Evolutionary conservation across 768 basidiomycete species (phyloP), one percentile per base, ranked within the genome.

Genomic region (Lactarius sp.): DNA sequence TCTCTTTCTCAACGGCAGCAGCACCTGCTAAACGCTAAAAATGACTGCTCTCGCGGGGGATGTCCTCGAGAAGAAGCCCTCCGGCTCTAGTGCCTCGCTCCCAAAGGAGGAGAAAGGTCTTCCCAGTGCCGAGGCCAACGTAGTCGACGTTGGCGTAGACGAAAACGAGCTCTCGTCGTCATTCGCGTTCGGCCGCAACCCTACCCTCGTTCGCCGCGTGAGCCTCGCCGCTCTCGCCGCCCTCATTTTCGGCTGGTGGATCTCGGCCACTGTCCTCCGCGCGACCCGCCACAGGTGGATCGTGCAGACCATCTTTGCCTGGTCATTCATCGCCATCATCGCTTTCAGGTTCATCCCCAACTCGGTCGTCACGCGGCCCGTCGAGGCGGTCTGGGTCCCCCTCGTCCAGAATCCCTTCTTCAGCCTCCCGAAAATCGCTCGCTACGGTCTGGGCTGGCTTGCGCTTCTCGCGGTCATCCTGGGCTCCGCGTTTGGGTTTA

Each of bases 401-500:
- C 58, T 79, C 27, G 76, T 94, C 31, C 79, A 85, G 66, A 75
- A 77, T 27, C 93, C 92, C 6, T 94, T 84, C 79, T 87, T 84
- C 74, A 78, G 69, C 60, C 72, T 85, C n/a, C 77, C 77, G 9
- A 81, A 82, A 59, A 31, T 68, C n/a, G 65, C 79, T 59, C 81
- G 91, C 18, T 77, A 91, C 49, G 70, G 79, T 7, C 70, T 88
- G 42, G 92, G 93, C 55, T 92, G 90, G 89, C 71, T 90, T 27
- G 84, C 83, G 64, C 83, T 95, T 47, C 71, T 94, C 52, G 91
- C 71, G 16, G 84, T 93, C 61, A 78, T 93, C 52, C 88, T 95
- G 62, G 93, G 92, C 36, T 92, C 90, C 20, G 92, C 91, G 0
- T 95, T 92, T 72, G 92, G 92, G 10, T 90, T 92, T 76, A 75